phyloP scores from a whole-genome alignment of 2,329 filamentous ascomycete genomes.

The Neonectria faginata region DNA sequence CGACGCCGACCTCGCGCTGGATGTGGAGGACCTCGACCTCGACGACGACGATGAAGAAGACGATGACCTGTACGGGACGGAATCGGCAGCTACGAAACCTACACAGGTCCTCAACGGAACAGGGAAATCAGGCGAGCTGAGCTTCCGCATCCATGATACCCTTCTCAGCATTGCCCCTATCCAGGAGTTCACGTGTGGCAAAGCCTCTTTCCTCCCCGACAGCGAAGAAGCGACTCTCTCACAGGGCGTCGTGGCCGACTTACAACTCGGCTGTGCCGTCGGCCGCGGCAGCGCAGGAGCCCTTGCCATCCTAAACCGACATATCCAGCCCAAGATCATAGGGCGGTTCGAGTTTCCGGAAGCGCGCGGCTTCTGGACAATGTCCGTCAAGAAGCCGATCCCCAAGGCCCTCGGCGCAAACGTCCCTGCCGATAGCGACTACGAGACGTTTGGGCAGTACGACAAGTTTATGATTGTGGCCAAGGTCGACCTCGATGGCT shows the following conservation, averaged over 20 bases:
- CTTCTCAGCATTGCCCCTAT: conserved; percentile 85
- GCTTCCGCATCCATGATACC: conserved; percentile 81
- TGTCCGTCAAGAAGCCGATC: conserved; percentile 75
- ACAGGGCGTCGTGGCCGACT: conserved; percentile 64
- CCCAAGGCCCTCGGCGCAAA: conserved; percentile 68
- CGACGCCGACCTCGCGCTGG: conserved; percentile 64
- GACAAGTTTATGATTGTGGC: conserved; percentile 88
- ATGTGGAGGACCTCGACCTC: conserved; percentile 63
- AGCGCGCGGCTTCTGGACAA: conserved; percentile 83
- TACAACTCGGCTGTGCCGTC: conserved; percentile 70
- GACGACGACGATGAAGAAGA: conserved; percentile 70
- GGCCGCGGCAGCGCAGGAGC: conserved; percentile 76
- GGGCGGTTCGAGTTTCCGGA: conserved; percentile 78
- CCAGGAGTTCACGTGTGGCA: conserved; percentile 78
- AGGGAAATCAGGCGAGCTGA: conserved; percentile 71
- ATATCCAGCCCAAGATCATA: conserved; percentile 79
- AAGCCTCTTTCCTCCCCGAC: conserved; percentile 57
- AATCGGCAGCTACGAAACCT: conserved; percentile 70
- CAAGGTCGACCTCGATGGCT: conserved; percentile 74
- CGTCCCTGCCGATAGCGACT: conserved; percentile 65
- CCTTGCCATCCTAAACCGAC: conserved; percentile 80
- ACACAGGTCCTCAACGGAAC: conserved; percentile 54
- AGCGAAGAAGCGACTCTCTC: conserved; percentile 58
- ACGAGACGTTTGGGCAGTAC: conserved; percentile 70
- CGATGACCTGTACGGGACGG: conserved; percentile 71